These are phyloP conservation scores for Populus hybrid DNA, from an alignment of 441 rosid species.

Conservation along the genomic window DNA sequence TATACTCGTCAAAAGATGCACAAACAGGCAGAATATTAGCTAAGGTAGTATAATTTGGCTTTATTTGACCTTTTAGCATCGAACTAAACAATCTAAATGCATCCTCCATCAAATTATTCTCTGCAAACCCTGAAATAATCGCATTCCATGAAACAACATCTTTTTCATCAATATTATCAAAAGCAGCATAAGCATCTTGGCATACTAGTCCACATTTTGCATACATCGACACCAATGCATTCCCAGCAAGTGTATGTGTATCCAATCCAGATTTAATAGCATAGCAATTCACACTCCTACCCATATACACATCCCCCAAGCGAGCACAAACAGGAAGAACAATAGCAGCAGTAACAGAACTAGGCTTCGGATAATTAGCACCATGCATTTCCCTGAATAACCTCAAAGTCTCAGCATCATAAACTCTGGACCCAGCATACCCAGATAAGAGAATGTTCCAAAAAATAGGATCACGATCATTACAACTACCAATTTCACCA, in stretches of 20 bases:
- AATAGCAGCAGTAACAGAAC: conserved; percentile 56
- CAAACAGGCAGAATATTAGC: conserved; percentile 61
- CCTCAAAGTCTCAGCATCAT: conserved; percentile 41
- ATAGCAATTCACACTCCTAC: conserved; percentile 53
- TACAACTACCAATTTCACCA: conserved; percentile 33
- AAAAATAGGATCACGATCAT: conserved; percentile 64
- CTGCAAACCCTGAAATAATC: conserved; percentile 76
- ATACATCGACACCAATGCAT: conserved; percentile 73
- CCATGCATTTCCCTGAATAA: conserved; percentile 50
- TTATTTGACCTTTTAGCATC: conserved; percentile 48
- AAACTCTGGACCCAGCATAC: conserved; percentile 41
- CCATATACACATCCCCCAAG: conserved; percentile 38
- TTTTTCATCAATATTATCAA: conserved; percentile 50
- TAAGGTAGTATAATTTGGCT: conserved; percentile 61
- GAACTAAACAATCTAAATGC: conserved; percentile 54
- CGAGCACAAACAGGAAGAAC: conserved; percentile 75
- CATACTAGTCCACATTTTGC: conserved; percentile 59
- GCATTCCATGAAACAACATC: conserved; percentile 96
- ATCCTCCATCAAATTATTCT: conserved; percentile 43
- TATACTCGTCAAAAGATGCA: conserved; percentile 38
- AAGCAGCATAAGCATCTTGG: conserved; percentile 50
- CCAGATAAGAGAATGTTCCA: conserved; percentile 84
- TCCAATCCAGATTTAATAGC: conserved; percentile 60
- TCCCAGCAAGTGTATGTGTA: conserved; percentile 62
- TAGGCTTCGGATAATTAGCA: conserved; percentile 42